Evolutionary conservation across 345 rosid species (phyloP), one percentile per base, ranked within the genome.

Genomic region (Eucalyptus marginata): DNA sequence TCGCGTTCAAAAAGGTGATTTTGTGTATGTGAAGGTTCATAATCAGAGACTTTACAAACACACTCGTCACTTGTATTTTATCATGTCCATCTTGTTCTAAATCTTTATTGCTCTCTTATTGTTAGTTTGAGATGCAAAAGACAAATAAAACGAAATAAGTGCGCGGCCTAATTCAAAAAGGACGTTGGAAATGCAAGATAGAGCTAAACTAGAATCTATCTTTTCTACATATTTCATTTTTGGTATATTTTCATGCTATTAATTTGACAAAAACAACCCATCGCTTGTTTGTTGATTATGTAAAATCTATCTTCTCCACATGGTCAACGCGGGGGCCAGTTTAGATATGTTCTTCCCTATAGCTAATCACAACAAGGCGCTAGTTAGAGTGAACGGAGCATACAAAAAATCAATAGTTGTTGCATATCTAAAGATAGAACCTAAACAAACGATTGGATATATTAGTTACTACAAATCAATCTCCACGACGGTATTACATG

Each of bases 391-490:
- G 47, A 93, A 93, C 79, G 93, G 84, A 10, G 91, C 91, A 33
- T 91, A 93, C 84, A 33, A 87, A 1, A 88, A 90, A 31, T 93
- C 92, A 1, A 13, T 90, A 10, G 44, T 58, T 17, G 64, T 88
- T 8, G 4, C 86, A 4, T 79, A 88, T 87, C 17, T 91, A 15
- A 68, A 66, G 44, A 89, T 87, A 40, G n/a, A 91, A 13, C 90
- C 93, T 2, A 93, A 93, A 1, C 93, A 92, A 80, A 89, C 92
- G 44, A 86, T 91, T 29, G 56, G 92, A 92, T 56, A 90, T 86
- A 76, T 1, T 31, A 76, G 56, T 1, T 25, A 46, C 18, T 29
- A 3, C 62, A n/a, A 86, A 86, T 51, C 18, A 50, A 50, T 31
- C 59, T 47, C 56, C 36, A 44, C 33, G 0, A 18, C 2, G 20